Conservation (phyloP, 2,329 filamentous ascomycete genomes). For the Albifimbria verrucaria region DNA sequence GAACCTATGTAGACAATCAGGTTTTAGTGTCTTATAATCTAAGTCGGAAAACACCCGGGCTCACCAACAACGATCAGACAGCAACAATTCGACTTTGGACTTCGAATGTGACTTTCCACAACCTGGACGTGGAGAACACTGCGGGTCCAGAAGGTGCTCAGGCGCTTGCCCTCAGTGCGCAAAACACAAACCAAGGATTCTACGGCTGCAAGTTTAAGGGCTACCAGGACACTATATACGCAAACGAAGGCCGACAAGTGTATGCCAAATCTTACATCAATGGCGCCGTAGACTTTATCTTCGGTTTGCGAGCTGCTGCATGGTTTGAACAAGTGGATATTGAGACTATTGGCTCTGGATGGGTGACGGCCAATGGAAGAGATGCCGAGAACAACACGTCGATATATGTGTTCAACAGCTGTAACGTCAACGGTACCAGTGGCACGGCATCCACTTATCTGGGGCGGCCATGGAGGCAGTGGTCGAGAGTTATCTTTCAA, state of each 20-base stretch:
- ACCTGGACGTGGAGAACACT: background rate
- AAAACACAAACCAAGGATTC: background rate
- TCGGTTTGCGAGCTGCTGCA: background rate
- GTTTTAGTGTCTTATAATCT: background rate
- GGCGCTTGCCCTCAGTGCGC: background rate
- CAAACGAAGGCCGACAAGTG: background rate
- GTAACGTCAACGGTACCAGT: background rate
- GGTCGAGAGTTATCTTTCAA: background rate
- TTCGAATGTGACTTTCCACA: background rate
- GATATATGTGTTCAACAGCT: background rate
- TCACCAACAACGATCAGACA: background rate
- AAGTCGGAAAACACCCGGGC: background rate
- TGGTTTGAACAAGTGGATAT: background rate
- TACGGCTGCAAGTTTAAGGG: background rate
- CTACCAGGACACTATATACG: background rate
- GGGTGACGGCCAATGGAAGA: background rate
- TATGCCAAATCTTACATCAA: background rate
- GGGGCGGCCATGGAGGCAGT: background rate
- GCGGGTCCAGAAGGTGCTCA: background rate
- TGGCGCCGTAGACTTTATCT: slow-evolving; percentile 1
- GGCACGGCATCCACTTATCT: background rate
- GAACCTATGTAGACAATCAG: background rate
- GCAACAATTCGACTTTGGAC: background rate
- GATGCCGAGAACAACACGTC: background rate
- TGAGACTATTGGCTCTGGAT: background rate